Percentiles rank a stretch among this genome's conserved stretches.
Conservation (phyloP, 2,329 filamentous ascomycete genomes). For the Penicillium capsulatum region DNA sequence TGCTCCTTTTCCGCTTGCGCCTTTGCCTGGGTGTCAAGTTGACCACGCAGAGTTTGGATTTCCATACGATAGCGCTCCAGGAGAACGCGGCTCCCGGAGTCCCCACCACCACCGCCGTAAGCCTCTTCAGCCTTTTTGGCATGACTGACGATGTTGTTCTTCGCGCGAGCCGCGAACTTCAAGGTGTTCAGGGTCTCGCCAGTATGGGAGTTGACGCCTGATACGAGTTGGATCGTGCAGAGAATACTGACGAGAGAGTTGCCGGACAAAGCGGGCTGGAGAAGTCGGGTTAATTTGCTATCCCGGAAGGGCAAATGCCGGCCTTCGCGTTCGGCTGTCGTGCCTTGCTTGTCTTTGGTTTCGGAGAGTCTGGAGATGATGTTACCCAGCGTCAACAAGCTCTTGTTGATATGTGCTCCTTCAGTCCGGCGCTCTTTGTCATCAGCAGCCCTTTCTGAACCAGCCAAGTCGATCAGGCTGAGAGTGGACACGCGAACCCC, state of each 20-base stretch:
- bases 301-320: conserved; percentile 96
- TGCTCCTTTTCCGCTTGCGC: conserved; percentile 57
- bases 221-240: conserved; percentile 87
- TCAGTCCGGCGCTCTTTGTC: conserved; percentile 90
- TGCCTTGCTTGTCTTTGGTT: conserved; percentile 75
- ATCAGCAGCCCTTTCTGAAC: conserved; percentile 92
- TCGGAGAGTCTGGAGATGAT: conserved; percentile 92
- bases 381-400: conserved; percentile 85
- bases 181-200: conserved; percentile 90
- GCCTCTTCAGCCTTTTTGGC: conserved; percentile 94
- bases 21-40: conserved; percentile 80
- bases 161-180: conserved; percentile 93
- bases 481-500: conserved; percentile 93
- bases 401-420: conserved; percentile 98
- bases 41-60: conserved; percentile 73
- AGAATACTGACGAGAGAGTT: conserved; percentile 95
- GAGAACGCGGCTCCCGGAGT: conserved; percentile 79
- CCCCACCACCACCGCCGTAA: conserved; percentile 67
- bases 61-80: conserved; percentile 92
- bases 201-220: conserved; percentile 68
- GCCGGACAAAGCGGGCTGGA: conserved; percentile 89
- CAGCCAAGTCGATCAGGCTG: conserved; percentile 92
- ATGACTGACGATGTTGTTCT: conserved; percentile 97
- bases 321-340: conserved; percentile 70
- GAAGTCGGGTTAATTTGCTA: conserved; percentile 88